These are phyloP conservation scores for Dendrobium officinale DNA, from an alignment of 106 monocot species.

Conservation along the genomic window DNA sequence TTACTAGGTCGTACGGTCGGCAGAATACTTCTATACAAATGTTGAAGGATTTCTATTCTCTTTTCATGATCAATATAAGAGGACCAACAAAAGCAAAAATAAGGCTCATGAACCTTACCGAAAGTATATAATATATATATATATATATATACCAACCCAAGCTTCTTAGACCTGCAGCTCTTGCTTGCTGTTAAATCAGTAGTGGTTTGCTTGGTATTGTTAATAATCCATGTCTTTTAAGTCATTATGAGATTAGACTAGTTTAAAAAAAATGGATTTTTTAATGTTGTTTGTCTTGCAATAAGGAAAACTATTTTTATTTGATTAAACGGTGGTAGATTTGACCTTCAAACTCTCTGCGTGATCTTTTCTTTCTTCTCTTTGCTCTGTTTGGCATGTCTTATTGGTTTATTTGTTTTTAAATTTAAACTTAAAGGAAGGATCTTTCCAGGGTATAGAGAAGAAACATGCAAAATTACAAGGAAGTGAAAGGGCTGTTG, in stretches of 20 bases:
- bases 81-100: neutral
- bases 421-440: neutral
- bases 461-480: conserved; percentile 93
- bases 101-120: neutral
- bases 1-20: neutral
- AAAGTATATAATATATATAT: neutral
- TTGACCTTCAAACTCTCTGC: neutral
- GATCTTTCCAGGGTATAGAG: conserved; percentile 73
- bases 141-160: too few relatives aligned
- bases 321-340: neutral
- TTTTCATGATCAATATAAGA: neutral
- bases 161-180: neutral
- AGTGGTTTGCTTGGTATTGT: neutral
- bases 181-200: conserved; percentile 1
- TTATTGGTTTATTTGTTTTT: neutral
- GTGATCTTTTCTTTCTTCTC: neutral
- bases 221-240: neutral
- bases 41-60: neutral
- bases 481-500: conserved; percentile 83
- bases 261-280: neutral
- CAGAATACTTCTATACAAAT: neutral
- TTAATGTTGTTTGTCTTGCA: neutral
- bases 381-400: neutral
- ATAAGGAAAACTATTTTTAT: neutral
- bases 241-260: neutral